These are phyloP conservation scores for Cladophialophora exuberans DNA, from an alignment of 2,329 filamentous ascomycete genomes.

Conservation along the genomic window DNA sequence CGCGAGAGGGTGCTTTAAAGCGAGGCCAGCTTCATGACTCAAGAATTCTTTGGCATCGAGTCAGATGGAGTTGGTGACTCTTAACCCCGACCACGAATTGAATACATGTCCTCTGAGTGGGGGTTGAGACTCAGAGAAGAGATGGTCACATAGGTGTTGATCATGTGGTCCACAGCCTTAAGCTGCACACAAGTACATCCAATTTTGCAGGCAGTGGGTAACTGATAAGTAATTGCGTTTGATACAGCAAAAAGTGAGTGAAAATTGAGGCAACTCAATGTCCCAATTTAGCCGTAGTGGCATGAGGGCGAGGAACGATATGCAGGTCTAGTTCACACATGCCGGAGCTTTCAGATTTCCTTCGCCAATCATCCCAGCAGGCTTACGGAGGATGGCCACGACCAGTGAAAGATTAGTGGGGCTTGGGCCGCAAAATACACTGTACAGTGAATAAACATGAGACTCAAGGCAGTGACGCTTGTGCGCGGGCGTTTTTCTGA, in stretches of 20 bases:
- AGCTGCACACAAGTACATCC: too few relatives aligned
- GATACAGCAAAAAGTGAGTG: neutral
- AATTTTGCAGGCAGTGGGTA: too few relatives aligned
- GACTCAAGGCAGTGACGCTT: slow-evolving; percentile 4
- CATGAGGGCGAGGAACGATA: slow-evolving; percentile 1
- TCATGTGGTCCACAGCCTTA: too few relatives aligned
- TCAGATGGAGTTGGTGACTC: slow-evolving; percentile 9
- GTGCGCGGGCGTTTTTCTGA: slow-evolving; percentile 6
- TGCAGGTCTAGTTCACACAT: slow-evolving; percentile 16
- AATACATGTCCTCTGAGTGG: neutral
- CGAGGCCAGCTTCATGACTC: too few relatives aligned
- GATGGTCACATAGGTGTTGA: too few relatives aligned
- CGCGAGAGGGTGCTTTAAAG: too few relatives aligned
- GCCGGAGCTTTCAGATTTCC: slow-evolving; percentile 8
- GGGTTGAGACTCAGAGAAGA: too few relatives aligned
- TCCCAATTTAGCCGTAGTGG: slow-evolving; percentile 14
- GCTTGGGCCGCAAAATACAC: slow-evolving; percentile 17
- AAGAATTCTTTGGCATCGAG: neutral
- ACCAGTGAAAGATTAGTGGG: slow-evolving; percentile 6
- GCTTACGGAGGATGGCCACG: slow-evolving; percentile 5
- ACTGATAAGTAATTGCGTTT: neutral
- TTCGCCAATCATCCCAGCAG: slow-evolving; percentile 12
- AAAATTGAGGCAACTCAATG: too few relatives aligned
- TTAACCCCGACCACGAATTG: slow-evolving; percentile 4
- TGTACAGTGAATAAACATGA: neutral